Evolutionary conservation across 192 early-diverging fungal species (phyloP).

Genomic region (Umbelopsis isabellina): DNA sequence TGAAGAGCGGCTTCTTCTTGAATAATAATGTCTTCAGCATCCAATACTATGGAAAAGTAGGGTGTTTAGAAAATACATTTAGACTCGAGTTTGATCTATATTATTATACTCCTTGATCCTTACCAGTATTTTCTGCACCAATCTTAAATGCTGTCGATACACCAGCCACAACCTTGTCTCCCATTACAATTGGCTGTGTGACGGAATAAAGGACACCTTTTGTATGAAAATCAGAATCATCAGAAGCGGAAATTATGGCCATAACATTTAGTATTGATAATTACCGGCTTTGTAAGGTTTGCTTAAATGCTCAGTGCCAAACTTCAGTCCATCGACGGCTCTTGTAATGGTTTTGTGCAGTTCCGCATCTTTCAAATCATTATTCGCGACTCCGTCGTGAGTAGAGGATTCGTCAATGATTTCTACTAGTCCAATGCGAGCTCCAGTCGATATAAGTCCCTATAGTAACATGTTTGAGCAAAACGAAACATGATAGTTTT

Average conservation of each 20-base stretch:
- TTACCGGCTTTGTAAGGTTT: slow-evolving; percentile 59
- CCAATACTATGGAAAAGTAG: slow-evolving; percentile 7
- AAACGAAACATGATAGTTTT: neutral
- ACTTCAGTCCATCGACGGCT: slow-evolving; percentile 69
- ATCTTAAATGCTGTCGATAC: slow-evolving; percentile 66
- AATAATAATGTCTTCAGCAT: slow-evolving; percentile 48
- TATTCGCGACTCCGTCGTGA: slow-evolving; percentile 54
- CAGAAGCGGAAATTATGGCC: neutral
- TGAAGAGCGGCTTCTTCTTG: slow-evolving; percentile 63
- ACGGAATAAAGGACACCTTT: slow-evolving; percentile 58
- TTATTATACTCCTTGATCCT: neutral
- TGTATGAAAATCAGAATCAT: neutral
- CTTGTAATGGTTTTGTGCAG: slow-evolving; percentile 33
- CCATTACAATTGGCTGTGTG: slow-evolving; percentile 50
- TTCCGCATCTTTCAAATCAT: slow-evolving; percentile 29
- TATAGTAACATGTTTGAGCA: slow-evolving; percentile 22
- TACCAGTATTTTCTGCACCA: slow-evolving; percentile 59
- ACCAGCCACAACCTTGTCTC: slow-evolving; percentile 56
- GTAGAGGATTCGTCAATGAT: slow-evolving; percentile 62
- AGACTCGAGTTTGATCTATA: slow-evolving; percentile 8
- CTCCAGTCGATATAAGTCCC: slow-evolving; percentile 58
- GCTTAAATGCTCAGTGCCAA: slow-evolving; percentile 60
- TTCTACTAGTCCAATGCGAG: slow-evolving; percentile 66
- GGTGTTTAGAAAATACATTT: neutral
- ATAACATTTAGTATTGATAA: too few relatives aligned